Evolutionary conservation across 371 early-diverging fungal genomes (phyloP).

Genomic region (Cokeromyces recurvatus): DNA sequence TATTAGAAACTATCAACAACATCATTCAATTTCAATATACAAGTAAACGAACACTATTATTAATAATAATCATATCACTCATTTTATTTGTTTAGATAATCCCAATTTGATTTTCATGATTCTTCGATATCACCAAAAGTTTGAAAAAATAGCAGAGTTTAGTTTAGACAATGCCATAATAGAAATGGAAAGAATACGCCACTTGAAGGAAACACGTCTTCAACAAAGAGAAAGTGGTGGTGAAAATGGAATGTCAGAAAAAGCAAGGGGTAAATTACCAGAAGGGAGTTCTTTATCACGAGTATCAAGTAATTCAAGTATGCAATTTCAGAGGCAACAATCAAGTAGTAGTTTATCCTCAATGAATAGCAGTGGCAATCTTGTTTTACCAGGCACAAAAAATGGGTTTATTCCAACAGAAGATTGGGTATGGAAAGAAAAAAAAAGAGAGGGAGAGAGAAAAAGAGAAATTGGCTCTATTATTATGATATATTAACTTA

Average conservation of each 20-base stretch:
- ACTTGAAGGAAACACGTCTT: conserved; percentile 41
- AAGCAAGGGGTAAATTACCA: conserved; percentile 37
- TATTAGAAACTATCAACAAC: conserved; percentile 76
- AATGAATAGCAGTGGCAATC: conserved; percentile 19
- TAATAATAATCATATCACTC: not conserved
- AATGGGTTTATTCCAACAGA: conserved; percentile 44
- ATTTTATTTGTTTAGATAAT: conserved; percentile 47
- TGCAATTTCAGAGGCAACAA: not conserved
- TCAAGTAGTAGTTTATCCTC: too few relatives aligned
- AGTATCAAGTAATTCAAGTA: conserved; percentile 11
- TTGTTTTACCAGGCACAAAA: conserved; percentile 33
- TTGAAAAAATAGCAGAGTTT: conserved; percentile 63
- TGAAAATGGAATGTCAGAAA: too few relatives aligned
- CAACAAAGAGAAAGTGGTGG: too few relatives aligned
- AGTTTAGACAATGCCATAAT: conserved; percentile 58
- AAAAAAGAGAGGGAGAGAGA: not conserved
- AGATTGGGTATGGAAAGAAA: conserved; percentile 27
- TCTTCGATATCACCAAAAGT: conserved; percentile 62
- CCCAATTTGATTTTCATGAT: conserved; percentile 72
- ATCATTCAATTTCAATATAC: conserved; percentile 78
- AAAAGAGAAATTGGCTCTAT: not conserved
- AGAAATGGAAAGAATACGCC: conserved; percentile 53
- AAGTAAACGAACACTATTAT: conserved; percentile 21
- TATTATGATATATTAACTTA: too few relatives aligned
- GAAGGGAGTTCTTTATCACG: conserved; percentile 23